Evolutionary conservation across 257 asterid genomes (phyloP).

Genomic region (Solanum sparsipilum): DNA sequence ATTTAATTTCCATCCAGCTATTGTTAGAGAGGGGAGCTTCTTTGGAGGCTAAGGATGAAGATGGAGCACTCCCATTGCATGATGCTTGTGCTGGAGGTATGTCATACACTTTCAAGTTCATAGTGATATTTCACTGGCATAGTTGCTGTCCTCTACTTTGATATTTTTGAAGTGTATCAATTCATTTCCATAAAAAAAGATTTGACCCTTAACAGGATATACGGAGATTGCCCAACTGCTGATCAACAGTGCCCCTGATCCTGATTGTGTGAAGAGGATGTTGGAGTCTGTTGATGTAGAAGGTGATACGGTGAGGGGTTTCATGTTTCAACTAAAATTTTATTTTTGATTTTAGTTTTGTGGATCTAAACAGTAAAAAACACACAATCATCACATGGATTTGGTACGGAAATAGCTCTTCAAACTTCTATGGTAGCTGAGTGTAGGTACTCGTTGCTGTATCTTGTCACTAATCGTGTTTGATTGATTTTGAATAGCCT

Average conservation of each 20-base stretch:
- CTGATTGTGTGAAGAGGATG: conserved; percentile 50
- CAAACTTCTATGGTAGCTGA: background rate
- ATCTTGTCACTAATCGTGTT: background rate
- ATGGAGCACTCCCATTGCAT: conserved; percentile 73
- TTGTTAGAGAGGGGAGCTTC: conserved; percentile 65
- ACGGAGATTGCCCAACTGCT: conserved; percentile 51
- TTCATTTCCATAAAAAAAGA: background rate
- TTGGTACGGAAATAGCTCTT: background rate
- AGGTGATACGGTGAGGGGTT: conserved; percentile 71
- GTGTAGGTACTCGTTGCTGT: background rate
- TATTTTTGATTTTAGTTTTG: background rate
- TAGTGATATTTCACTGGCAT: background rate
- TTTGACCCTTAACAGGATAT: conserved; percentile 33
- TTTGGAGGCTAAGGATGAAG: conserved; percentile 67
- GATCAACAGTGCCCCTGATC: conserved; percentile 30
- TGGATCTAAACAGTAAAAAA: background rate
- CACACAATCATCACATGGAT: background rate
- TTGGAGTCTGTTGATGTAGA: conserved; percentile 60
- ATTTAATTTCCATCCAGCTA: conserved; percentile 26
- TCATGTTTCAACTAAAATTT: background rate
- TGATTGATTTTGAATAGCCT: conserved; percentile 33
- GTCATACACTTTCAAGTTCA: background rate
- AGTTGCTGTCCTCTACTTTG: background rate
- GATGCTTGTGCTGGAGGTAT: conserved; percentile 93
- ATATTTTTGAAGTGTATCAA: background rate